Base-by-base conservation (phyloP, 2,329 filamentous ascomycete genomes). In the Trichoderma semiorbis region DNA sequence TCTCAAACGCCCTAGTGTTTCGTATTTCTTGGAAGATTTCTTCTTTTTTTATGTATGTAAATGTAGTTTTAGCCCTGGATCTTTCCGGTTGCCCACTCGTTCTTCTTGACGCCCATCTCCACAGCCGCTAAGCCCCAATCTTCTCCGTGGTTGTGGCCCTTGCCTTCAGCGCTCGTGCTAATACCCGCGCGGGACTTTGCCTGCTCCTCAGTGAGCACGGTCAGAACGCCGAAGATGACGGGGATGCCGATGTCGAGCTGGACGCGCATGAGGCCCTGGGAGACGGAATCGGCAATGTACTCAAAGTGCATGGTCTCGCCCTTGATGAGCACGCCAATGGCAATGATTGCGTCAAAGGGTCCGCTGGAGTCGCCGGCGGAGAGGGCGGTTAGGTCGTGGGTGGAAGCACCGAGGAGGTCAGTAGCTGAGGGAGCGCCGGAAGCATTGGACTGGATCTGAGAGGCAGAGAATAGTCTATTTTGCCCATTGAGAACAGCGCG, bases 301-400 rank as follows among this genome's bases (percentile, higher is more conserved):
- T 99, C 96, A 79, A 99, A 99, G 84, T 99, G 96, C 94, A 98
- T 98, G 7, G 96, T 98, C 83, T 97, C 93, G 81, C 96, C 96
- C 86, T 99, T 99, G 85, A 99, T 98, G 73, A 99, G 89, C 71
- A 97, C 95, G 70, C 96, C 96, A 76, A 99, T 93, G 68, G 96
- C 94, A 75, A 99, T 95, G 74, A 99, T 90, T 74, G 96, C 96
- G 80, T 98, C 95, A 78, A 98, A 98, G 24, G 94, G 89, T 70
- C 85, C 83, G 72, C 87, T 83, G n/a, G 82, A 79, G 3, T 83
- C 76, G 3, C 83, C 78, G 34, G 80, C 74, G 53, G 80, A 74
- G 21, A 84, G 77, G 16, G 87, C 83, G 32, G 87, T 85, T 36
- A 94, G 87, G 81, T 97, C 92, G 34, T 91, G 86, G 1, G 92